A percentile compares a stretch with the other conserved stretches of the same genome.
Evolutionary conservation across 164 flowering plant genomes (phyloP).

Genomic region (Santalum album): DNA sequence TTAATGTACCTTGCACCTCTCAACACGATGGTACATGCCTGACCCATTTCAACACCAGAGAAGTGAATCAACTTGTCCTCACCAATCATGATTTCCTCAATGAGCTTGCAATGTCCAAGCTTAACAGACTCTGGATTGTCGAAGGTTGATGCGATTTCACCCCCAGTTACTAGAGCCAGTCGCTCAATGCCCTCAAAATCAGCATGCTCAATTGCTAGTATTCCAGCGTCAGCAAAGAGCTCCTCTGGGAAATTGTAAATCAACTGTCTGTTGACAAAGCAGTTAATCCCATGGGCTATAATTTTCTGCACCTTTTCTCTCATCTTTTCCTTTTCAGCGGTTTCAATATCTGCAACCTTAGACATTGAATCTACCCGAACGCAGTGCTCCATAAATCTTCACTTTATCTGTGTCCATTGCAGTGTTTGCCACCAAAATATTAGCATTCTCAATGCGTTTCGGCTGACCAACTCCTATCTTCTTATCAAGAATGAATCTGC

Average conservation of each 20-base stretch:
- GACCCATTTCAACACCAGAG: slow-evolving; percentile 96
- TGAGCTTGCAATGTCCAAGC: slow-evolving; percentile 94
- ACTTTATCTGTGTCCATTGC: slow-evolving; percentile 99
- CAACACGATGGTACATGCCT: slow-evolving; percentile 95
- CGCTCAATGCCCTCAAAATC: slow-evolving; percentile 99
- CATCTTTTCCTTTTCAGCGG: slow-evolving; percentile 94
- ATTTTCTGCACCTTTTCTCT: slow-evolving; percentile 94
- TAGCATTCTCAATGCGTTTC: slow-evolving; percentile 90
- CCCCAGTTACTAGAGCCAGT: slow-evolving; percentile 90
- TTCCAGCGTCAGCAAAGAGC: slow-evolving; percentile 95
- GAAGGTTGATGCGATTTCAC: slow-evolving; percentile 97
- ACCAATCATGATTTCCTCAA: slow-evolving; percentile 98
- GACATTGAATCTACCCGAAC: slow-evolving; percentile 99
- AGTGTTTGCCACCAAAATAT: slow-evolving; percentile 95
- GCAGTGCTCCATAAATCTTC: slow-evolving; percentile 96
- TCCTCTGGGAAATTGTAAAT: slow-evolving; percentile 98
- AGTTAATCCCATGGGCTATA: slow-evolving; percentile 85
- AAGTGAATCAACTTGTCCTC: slow-evolving; percentile 95
- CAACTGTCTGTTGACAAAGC: slow-evolving; percentile 90
- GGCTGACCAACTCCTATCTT: slow-evolving; percentile 98
- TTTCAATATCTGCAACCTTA: slow-evolving; percentile 91
- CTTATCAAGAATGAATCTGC: slow-evolving; percentile 96
- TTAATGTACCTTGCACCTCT: slow-evolving; percentile 86
- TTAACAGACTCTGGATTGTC: slow-evolving; percentile 98
- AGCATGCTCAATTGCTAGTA: slow-evolving; percentile 98